Evolutionary conservation across 176 grass and related monocot genomes (phyloP).

Genomic region (Ensete ventricosum): DNA sequence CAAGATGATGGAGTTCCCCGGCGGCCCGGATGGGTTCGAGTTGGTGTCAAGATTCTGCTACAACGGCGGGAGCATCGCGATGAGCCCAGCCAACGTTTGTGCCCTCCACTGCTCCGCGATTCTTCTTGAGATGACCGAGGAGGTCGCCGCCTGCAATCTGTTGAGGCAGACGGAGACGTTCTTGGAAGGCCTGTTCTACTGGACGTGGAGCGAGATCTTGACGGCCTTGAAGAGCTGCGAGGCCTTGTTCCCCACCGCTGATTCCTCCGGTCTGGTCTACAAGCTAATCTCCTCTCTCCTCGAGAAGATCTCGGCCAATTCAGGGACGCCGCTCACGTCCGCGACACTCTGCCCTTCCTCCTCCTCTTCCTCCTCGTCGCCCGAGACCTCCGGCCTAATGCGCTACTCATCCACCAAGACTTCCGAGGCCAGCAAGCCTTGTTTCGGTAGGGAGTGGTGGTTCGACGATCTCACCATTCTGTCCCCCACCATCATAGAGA

Average conservation of each 20-base stretch:
- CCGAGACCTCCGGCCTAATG: conserved; percentile 39
- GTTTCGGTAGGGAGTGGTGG: conserved; percentile 69
- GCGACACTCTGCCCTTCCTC: conserved; percentile 40
- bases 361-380: conserved; percentile 56
- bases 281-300: conserved; percentile 52
- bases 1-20: conserved; percentile 51
- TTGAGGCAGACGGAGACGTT: conserved; percentile 54
- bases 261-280: conserved; percentile 38
- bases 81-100: conserved; percentile 50
- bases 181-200: conserved; percentile 64
- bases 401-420: conserved; percentile 49
- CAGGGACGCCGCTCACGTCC: conserved; percentile 21
- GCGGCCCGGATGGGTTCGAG: conserved; percentile 71
- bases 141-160: conserved; percentile 62
- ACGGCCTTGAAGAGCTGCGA: conserved; percentile 55
- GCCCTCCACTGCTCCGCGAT: conserved; percentile 56
- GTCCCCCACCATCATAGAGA: conserved; percentile 41
- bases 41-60: conserved; percentile 73
- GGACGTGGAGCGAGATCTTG: conserved; percentile 74
- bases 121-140: conserved; percentile 81
- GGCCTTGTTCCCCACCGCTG: conserved; percentile 25
- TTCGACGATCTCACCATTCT: conserved; percentile 65
- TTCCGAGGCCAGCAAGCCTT: conserved; percentile 43
- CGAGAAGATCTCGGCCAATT: conserved; percentile 49
- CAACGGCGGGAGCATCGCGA: conserved; percentile 44